These are phyloP conservation scores for Phlyctochytrium planicorne DNA, from an alignment of 192 early-diverging fungal genomes.

Conservation along the genomic window DNA sequence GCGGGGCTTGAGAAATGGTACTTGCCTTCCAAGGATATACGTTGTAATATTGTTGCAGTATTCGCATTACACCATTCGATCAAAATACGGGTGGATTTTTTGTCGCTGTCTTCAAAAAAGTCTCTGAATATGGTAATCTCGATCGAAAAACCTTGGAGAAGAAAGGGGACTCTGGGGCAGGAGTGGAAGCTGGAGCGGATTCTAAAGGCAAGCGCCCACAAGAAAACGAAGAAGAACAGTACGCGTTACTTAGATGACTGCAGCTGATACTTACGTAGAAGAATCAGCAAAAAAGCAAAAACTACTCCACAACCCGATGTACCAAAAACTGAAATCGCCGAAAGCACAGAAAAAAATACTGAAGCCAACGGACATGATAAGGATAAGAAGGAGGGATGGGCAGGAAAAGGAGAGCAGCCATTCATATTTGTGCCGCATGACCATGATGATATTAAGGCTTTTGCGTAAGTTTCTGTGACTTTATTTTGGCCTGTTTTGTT, in stretches of 20 bases:
- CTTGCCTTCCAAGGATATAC: not conserved
- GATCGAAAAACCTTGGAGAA: constrained; percentile 27
- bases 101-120: constrained; percentile 94
- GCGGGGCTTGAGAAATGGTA: constrained; percentile 50
- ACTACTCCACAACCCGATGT: too few relatives aligned
- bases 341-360: too few relatives aligned
- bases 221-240: constrained; percentile 10
- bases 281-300: too few relatives aligned
- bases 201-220: constrained; percentile 11
- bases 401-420: constrained; percentile 69
- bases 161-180: not conserved
- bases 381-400: constrained; percentile 24
- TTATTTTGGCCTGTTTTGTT: not conserved
- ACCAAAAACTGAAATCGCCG: too few relatives aligned
- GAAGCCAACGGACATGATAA: not conserved
- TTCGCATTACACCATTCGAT: constrained; percentile 88
- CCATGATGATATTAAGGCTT: constrained; percentile 57
- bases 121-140: constrained; percentile 59
- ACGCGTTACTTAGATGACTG: too few relatives aligned
- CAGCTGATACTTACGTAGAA: too few relatives aligned
- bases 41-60: constrained; percentile 33
- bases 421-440: constrained; percentile 76
- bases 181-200: constrained; percentile 14
- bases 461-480: constrained; percentile 42
- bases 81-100: constrained; percentile 99